These are phyloP conservation scores for Tricladium varicosporioides DNA, from an alignment of 2,329 filamentous ascomycete species.

Conservation along the genomic window DNA sequence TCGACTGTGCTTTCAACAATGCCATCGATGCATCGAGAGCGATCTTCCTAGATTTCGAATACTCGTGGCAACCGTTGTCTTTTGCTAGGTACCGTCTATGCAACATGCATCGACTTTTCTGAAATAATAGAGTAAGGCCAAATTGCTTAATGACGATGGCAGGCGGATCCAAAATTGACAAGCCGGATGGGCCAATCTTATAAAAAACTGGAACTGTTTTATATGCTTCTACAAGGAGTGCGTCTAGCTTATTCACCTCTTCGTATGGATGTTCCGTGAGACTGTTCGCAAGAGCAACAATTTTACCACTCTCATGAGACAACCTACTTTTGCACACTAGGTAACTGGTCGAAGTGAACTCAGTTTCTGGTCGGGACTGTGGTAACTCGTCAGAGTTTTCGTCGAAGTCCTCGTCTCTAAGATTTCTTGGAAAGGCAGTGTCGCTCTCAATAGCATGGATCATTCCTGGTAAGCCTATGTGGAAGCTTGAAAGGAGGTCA, in stretches of 20 bases:
- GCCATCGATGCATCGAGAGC: slow-evolving; percentile 50
- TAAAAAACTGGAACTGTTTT: slow-evolving; percentile 46
- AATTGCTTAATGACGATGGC: slow-evolving; percentile 51
- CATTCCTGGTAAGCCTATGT: slow-evolving; percentile 67
- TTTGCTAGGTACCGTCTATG: slow-evolving; percentile 53
- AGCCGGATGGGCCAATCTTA: slow-evolving; percentile 46
- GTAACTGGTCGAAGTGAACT: slow-evolving; percentile 59
- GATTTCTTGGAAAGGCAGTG: slow-evolving; percentile 57
- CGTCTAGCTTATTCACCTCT: slow-evolving; percentile 50
- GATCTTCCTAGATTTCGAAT: slow-evolving; percentile 46
- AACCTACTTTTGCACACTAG: slow-evolving; percentile 50
- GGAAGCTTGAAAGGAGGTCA: slow-evolving; percentile 64
- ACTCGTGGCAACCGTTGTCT: slow-evolving; percentile 29
- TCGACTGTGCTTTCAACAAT: slow-evolving; percentile 47
- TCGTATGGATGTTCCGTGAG: slow-evolving; percentile 46
- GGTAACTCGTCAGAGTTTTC: slow-evolving; percentile 55
- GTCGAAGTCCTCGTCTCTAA: slow-evolving; percentile 64
- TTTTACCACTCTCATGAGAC: slow-evolving; percentile 47
- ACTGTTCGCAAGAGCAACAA: slow-evolving; percentile 49
- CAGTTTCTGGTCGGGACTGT: slow-evolving; percentile 51
- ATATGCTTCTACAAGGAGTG: slow-evolving; percentile 45
- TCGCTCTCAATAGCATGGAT: slow-evolving; percentile 62
- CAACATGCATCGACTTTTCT: slow-evolving; percentile 55
- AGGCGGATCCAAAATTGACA: slow-evolving; percentile 48
- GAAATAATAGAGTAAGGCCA: slow-evolving; percentile 50